Evolutionary conservation across 345 rosid genomes (phyloP).

Genomic region (Linum usitatissimum): DNA sequence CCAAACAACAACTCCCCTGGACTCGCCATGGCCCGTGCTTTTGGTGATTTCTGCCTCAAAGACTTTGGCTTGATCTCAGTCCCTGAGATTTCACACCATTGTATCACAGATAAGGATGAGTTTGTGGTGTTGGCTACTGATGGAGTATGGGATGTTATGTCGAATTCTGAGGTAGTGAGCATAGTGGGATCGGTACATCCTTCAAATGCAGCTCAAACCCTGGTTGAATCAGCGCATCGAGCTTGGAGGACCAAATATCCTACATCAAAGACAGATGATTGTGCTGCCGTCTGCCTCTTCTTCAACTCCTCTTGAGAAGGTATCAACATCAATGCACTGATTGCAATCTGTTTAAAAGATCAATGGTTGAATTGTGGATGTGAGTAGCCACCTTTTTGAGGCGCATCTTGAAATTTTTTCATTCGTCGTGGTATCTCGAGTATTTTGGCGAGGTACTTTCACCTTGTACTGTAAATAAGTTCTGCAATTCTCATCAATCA

Average conservation of each 20-base stretch:
- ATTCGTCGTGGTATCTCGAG: not conserved
- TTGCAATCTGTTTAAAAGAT: not conserved
- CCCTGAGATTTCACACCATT: constrained; percentile 67
- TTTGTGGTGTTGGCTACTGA: constrained; percentile 93
- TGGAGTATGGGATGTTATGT: constrained; percentile 99
- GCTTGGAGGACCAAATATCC: constrained; percentile 95
- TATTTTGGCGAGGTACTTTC: not conserved
- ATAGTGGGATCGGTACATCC: constrained; percentile 63
- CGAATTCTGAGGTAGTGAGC: constrained; percentile 77
- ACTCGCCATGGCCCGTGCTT: constrained; percentile 99
- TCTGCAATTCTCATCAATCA: not conserved
- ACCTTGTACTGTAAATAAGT: not conserved
- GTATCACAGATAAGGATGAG: constrained; percentile 62
- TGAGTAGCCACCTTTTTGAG: not conserved
- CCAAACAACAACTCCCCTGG: constrained; percentile 94
- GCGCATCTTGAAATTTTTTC: not conserved
- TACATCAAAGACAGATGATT: constrained; percentile 86
- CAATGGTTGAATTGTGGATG: not conserved
- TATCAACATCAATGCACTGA: not conserved
- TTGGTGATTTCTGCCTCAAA: constrained; percentile 97
- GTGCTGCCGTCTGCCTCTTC: constrained; percentile 94
- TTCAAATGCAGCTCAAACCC: constrained; percentile 59
- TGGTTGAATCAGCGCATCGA: constrained; percentile 79
- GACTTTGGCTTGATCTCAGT: constrained; percentile 94
- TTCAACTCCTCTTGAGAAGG: constrained; percentile 37